Conservation (phyloP, 2,329 filamentous ascomycete species). For the Fusarium continuum region DNA sequence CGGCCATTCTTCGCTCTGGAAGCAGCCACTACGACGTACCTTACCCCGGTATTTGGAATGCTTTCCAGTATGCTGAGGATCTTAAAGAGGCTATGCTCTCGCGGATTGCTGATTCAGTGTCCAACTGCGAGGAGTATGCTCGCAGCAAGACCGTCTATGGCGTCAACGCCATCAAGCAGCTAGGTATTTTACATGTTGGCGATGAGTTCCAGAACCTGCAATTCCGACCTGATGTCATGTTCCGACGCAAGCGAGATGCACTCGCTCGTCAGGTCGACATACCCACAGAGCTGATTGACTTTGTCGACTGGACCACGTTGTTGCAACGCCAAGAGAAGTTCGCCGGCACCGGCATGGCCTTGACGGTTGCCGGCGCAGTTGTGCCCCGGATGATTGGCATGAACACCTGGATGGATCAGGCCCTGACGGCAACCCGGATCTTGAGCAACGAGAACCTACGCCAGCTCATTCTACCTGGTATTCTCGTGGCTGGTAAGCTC, state of each 20-base stretch:
- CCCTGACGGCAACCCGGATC: conserved; percentile 80
- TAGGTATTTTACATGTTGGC: conserved; percentile 88
- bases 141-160: conserved; percentile 79
- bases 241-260: conserved; percentile 81
- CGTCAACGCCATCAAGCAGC: conserved; percentile 86
- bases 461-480: conserved; percentile 80
- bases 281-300: conserved; percentile 89
- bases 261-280: conserved; percentile 87
- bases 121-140: conserved; percentile 85
- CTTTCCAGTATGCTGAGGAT: conserved; percentile 93
- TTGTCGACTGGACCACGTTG: conserved; percentile 85
- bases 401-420: conserved; percentile 88
- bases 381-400: conserved; percentile 84
- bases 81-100: conserved; percentile 92
- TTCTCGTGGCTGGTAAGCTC: conserved; percentile 79
- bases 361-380: conserved; percentile 88
- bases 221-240: conserved; percentile 95
- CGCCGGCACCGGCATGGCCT: conserved; percentile 91
- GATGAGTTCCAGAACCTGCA: conserved; percentile 85
- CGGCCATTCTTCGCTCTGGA: conserved; percentile 80
- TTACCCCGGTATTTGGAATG: conserved; percentile 85
- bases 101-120: conserved; percentile 82
- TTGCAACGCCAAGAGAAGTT: conserved; percentile 94
- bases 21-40: conserved; percentile 81
- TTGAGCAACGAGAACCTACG: conserved; percentile 84